Conservation (phyloP, 441 rosid species). For the Capsella rubella region DNA sequence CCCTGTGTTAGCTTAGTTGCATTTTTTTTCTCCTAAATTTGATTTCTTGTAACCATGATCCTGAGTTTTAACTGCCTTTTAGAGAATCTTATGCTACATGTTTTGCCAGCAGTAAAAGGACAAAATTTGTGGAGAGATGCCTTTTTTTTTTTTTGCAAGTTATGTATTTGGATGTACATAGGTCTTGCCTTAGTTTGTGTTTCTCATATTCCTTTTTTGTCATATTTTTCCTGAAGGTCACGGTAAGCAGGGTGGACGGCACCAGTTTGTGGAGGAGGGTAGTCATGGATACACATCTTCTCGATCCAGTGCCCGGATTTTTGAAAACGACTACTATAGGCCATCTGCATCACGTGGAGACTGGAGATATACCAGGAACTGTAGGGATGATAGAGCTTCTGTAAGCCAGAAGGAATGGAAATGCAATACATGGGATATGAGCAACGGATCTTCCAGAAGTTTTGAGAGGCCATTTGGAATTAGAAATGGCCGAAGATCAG, state of each 20-base stretch:
- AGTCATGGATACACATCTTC: constrained; percentile 66
- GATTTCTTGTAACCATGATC: constrained; percentile 5
- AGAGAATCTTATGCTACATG: background rate
- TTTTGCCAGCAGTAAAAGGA: background rate
- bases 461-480: constrained; percentile 60
- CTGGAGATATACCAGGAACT: constrained; percentile 70
- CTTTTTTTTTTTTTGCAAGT: background rate
- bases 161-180: background rate
- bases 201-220: constrained; percentile 32
- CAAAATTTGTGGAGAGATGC: background rate
- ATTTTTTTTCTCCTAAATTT: background rate
- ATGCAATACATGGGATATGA: constrained; percentile 71
- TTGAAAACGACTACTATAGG: constrained; percentile 67
- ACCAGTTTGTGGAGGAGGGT: constrained; percentile 72
- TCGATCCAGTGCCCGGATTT: constrained; percentile 64
- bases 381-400: constrained; percentile 71
- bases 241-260: constrained; percentile 92
- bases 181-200: constrained; percentile 36
- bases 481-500: constrained; percentile 64
- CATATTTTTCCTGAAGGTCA: constrained; percentile 75
- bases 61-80: background rate
- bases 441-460: constrained; percentile 67
- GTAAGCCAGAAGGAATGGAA: constrained; percentile 79
- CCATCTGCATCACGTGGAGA: constrained; percentile 67
- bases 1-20: background rate